These are phyloP conservation scores for Moringa oleifera DNA, from an alignment of 345 rosid genomes.

Conservation along the genomic window DNA sequence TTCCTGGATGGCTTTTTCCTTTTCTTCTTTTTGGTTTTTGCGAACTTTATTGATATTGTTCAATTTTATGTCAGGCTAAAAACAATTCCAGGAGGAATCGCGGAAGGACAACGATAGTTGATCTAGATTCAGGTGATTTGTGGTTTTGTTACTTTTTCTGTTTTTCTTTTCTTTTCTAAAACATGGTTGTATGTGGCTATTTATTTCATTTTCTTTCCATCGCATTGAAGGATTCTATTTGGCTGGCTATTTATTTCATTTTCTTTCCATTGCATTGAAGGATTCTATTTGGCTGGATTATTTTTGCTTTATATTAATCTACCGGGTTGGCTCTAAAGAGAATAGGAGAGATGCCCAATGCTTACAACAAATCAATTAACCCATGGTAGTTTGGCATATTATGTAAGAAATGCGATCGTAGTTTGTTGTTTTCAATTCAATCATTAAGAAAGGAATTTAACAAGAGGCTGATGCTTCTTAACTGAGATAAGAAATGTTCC, in stretches of 20 bases:
- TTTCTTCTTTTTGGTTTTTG: background rate
- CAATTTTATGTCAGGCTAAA: constrained; percentile 52
- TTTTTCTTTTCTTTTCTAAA: background rate
- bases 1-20: constrained; percentile 4
- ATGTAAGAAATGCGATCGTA: background rate
- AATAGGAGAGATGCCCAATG: background rate
- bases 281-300: constrained; percentile 4
- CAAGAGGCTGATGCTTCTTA: background rate
- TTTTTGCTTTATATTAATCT: background rate
- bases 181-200: background rate
- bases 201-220: background rate
- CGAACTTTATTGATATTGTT: constrained; percentile 11
- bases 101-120: constrained; percentile 38
- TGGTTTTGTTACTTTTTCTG: background rate
- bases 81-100: constrained; percentile 52
- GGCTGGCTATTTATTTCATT: constrained; percentile 3
- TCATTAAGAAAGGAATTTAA: too few species aligned
- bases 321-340: background rate
- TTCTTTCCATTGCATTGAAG: background rate
- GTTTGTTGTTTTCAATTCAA: too few species aligned
- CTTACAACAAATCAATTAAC: background rate
- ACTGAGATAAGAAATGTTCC: background rate
- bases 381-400: background rate
- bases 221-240: constrained; percentile 2
- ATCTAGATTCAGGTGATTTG: constrained; percentile 65